Evolutionary conservation across 306 rosid genomes (phyloP).

Genomic region (Vigna nakashimae): DNA sequence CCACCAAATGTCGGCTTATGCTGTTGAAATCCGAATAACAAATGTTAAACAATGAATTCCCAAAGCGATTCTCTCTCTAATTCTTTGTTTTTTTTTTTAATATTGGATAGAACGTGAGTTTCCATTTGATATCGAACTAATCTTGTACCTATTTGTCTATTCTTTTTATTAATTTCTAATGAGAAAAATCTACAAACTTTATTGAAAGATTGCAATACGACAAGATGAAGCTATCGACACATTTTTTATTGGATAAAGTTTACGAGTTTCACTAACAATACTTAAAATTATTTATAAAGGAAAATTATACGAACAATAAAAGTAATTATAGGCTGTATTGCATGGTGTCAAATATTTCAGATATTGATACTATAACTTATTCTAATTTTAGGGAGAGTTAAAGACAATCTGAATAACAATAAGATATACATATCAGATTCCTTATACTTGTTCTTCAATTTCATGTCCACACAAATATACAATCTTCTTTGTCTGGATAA

Average conservation of each 20-base stretch:
- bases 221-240: background rate
- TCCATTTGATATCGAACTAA: no score
- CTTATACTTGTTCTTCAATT: background rate
- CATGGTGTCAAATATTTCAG: background rate
- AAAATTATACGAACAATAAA: background rate
- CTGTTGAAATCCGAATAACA: background rate
- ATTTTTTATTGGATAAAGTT: background rate
- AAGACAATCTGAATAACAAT: background rate
- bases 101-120: no score
- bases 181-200: background rate
- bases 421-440: background rate
- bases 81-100: no score
- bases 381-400: background rate
- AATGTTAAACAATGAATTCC: slow-evolving; percentile 1
- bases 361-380: background rate
- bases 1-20: slow-evolving; percentile 36
- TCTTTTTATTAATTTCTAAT: background rate
- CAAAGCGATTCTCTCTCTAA: background rate
- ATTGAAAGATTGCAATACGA: background rate
- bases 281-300: background rate
- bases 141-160: background rate
- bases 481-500: background rate
- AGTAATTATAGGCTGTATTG: background rate
- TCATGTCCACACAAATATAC: slow-evolving; percentile 4
- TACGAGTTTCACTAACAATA: background rate